Evolutionary conservation across 805 yeast species (phyloP).

Genomic region (Suhomyces faveliae): DNA sequence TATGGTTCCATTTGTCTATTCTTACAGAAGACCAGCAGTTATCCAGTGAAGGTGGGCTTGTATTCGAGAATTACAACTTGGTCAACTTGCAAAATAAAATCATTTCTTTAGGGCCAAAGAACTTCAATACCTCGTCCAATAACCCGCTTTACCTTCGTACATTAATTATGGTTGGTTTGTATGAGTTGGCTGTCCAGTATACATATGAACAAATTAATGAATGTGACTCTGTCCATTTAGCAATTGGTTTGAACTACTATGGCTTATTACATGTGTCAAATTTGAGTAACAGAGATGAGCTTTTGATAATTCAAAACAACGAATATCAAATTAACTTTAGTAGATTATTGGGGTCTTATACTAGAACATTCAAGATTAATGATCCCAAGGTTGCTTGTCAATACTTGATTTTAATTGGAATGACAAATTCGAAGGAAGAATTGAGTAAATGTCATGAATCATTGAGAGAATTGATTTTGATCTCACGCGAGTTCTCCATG

Average conservation of each 20-base stretch:
- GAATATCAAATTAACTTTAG: slow-evolving; percentile 49
- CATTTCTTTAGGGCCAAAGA: slow-evolving; percentile 66
- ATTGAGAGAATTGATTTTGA: slow-evolving; percentile 76
- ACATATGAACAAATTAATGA: slow-evolving; percentile 60
- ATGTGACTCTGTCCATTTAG: slow-evolving; percentile 85
- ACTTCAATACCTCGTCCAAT: slow-evolving; percentile 63
- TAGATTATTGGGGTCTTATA: slow-evolving; percentile 72
- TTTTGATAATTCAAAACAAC: slow-evolving; percentile 33
- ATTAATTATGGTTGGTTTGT: slow-evolving; percentile 71
- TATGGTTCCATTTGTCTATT: slow-evolving; percentile 87
- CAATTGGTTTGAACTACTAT: slow-evolving; percentile 74
- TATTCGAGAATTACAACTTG: slow-evolving; percentile 70
- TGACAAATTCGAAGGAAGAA: slow-evolving; percentile 45
- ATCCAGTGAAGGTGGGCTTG: slow-evolving; percentile 41
- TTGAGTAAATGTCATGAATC: slow-evolving; percentile 69
- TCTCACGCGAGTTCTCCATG: slow-evolving; percentile 79
- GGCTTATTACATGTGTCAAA: slow-evolving; percentile 59
- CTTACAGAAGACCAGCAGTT: slow-evolving; percentile 51
- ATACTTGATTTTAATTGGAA: slow-evolving; percentile 69
- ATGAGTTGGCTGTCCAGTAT: slow-evolving; percentile 74
- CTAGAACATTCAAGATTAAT: slow-evolving; percentile 75
- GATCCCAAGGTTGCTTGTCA: slow-evolving; percentile 94
- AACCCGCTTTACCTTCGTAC: slow-evolving; percentile 75
- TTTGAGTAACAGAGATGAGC: slow-evolving; percentile 29
- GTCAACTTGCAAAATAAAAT: slow-evolving; percentile 72